phyloP scores from a whole-genome alignment of 1,139 yeast species.

The Eremothecium coryli region DNA sequence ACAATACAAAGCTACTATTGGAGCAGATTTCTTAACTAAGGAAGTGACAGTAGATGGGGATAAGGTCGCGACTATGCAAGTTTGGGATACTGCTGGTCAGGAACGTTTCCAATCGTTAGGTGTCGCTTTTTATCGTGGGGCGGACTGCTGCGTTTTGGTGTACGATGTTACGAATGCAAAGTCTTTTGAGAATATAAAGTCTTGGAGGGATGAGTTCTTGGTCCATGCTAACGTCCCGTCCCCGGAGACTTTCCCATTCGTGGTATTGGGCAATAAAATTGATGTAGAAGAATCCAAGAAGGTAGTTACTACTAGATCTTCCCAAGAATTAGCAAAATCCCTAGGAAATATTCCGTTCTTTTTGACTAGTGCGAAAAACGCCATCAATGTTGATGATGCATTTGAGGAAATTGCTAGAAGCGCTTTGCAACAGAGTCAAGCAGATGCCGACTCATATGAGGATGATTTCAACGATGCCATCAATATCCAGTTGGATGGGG shows the following conservation, averaged over 20 bases:
- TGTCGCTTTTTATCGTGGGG: slow-evolving; percentile 95
- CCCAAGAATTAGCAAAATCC: slow-evolving; percentile 75
- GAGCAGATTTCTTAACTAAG: slow-evolving; percentile 93
- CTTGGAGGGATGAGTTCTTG: slow-evolving; percentile 93
- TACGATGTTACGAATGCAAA: slow-evolving; percentile 91
- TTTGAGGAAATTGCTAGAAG: slow-evolving; percentile 93
- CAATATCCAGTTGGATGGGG: slow-evolving; percentile 84
- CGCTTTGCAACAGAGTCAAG: slow-evolving; percentile 86
- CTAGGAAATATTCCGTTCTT: slow-evolving; percentile 88
- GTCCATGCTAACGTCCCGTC: slow-evolving; percentile 88
- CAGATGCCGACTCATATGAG: slow-evolving; percentile 75
- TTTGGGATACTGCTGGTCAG: slow-evolving; percentile 99
- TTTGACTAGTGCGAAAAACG: slow-evolving; percentile 91
- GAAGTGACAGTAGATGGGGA: slow-evolving; percentile 73
- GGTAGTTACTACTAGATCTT: slow-evolving; percentile 72
- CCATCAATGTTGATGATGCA: slow-evolving; percentile 88
- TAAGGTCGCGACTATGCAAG: slow-evolving; percentile 71
- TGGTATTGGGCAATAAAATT: slow-evolving; percentile 86
- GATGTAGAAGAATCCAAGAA: slow-evolving; percentile 91
- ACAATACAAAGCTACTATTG: slow-evolving; percentile 95
- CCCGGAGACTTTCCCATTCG: slow-evolving; percentile 93
- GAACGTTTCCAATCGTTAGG: slow-evolving; percentile 95
- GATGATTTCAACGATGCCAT: slow-evolving; percentile 96
- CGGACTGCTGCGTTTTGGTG: slow-evolving; percentile 94
- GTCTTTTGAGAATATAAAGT: slow-evolving; percentile 78